Base-by-base conservation (phyloP, 1,139 yeast genomes). In the Torulaspora pretoriensis region DNA sequence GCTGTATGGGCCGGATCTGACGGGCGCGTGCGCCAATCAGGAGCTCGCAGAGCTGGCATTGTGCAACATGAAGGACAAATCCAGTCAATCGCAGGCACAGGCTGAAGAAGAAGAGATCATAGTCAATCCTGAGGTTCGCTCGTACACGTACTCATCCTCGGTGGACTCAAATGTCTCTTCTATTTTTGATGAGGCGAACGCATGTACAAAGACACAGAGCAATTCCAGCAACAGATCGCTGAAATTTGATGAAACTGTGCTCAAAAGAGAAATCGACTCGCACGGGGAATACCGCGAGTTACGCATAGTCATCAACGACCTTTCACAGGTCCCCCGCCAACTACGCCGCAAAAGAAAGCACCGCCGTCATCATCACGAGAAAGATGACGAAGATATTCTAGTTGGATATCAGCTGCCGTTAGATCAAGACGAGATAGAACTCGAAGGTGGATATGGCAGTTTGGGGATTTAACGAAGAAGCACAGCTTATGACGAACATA, bases 1-100 rank as follows among this genome's bases (percentile, higher is more conserved):
- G 5, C 50, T 63, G 5, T 63, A 63, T 43, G 67, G 67, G 16
- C 67, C 67, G 10, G 55, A 59, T 44, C 46, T 62, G 35, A 43
- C 57, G n/a, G 48, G 47, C 8, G 12, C 27, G 35, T 23, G 29
- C 23, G 35, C 10, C 19, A 22, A 31, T 29, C 33, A 41, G 34
- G 32, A 29, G 32, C 32, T 29, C n/a, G 32, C 14, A 29, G 22
- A 29, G 10, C n/a, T 19, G 16, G 32, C 32, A 16, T 29, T 29
- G 19, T 13, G 14, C 10, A 29, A 29, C 10, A 29, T 29, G 19
- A 29, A 14, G 16, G 22, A 14, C 19, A 10, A 16, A 8, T 6
- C 32, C 5, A n/a, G n/a, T 29, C 29, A 27, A 10, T 29, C 19
- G 16, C n/a, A 16, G 8, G 19, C 14, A 19, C 19, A 16, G 14